Percentiles rank a stretch among this genome's conserved stretches.
Conservation (phyloP, 2,329 filamentous ascomycete species). For the Aspergillus bombycis region DNA sequence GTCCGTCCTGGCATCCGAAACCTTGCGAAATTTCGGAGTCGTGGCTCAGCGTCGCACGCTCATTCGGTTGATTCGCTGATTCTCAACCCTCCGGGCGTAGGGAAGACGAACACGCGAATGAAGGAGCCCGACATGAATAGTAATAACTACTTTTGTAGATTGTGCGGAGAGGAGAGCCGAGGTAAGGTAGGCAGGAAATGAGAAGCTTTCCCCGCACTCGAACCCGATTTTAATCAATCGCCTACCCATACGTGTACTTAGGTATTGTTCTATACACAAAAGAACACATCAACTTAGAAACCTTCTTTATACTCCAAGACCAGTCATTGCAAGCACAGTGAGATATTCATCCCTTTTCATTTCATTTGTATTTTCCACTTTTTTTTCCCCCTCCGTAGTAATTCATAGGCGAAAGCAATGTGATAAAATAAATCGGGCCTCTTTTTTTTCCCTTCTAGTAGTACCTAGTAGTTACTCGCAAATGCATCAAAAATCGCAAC, state of each 20-base stretch:
- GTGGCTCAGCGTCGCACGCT: background rate
- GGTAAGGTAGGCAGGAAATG: background rate
- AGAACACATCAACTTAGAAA: no score
- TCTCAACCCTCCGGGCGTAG: background rate
- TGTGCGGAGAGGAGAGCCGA: background rate
- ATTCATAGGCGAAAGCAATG: background rate
- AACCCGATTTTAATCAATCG: background rate
- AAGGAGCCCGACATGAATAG: background rate
- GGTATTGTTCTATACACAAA: no score
- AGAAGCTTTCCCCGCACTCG: constrained; percentile 32
- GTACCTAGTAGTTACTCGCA: constrained; percentile 17
- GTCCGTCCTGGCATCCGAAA: background rate
- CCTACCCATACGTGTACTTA: no score
- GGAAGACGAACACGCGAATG: background rate
- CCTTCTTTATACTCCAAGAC: background rate
- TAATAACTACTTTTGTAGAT: background rate
- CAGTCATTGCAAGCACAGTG: background rate
- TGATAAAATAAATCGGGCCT: background rate
- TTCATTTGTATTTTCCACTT: background rate
- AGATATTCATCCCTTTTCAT: background rate
- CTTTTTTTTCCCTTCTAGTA: constrained; percentile 5
- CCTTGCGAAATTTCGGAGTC: background rate
- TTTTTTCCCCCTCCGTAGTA: background rate
- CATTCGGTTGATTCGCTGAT: background rate
- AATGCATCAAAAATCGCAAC: constrained; percentile 27